Base-by-base conservation (phyloP, 352 stramenopile species). In the Pseudoperonospora humuli region DNA sequence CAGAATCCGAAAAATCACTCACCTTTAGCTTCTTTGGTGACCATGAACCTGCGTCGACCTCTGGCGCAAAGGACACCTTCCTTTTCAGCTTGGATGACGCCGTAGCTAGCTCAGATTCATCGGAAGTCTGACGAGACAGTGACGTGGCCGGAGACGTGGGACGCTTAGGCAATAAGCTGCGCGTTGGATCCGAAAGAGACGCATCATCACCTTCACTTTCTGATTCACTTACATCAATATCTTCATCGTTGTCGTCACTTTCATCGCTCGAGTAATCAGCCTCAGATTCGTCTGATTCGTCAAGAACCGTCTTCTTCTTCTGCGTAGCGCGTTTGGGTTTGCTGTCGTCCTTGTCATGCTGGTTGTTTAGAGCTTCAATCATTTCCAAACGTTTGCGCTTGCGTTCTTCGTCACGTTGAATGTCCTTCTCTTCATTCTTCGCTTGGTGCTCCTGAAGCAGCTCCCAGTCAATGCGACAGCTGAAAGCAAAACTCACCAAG, bases 401-500 rank as follows among this genome's bases (percentile, higher is more conserved):
- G 7, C 75, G 70, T 36, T 91, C 74, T 42, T 88, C 70, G 19
- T 88, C 74, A 39, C 74, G 69, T 34, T 77, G 60, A 24, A 62
- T 78, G 2, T 90, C 74, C 33, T 85, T 69, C 39, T 83, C 67
- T 64, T 85, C 71, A 17, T 87, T 89, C 39, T 86, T 67, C 20
- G 77, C 68, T 47, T 92, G 76, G 17, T 83, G 68, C 25, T 87
- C 77, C 57, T 97, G 92, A 28, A 98, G 84, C 20, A 97, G 57
- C 47, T 95, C 76, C 90, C 90, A 97, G 39, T 96, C 95, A 6
- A 98, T 91, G 43, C 97, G 91, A 18, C 97, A 92, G 27, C 85
- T 97, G 63, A 99, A 99, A 5, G 97, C 89, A 69, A 98, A 99
- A 31, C 70, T 95, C 18, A 89, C 75, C 28, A 72, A 44, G 33